Conservation (phyloP, 2,329 filamentous ascomycete species). For the Colletotrichum cuscutae region DNA sequence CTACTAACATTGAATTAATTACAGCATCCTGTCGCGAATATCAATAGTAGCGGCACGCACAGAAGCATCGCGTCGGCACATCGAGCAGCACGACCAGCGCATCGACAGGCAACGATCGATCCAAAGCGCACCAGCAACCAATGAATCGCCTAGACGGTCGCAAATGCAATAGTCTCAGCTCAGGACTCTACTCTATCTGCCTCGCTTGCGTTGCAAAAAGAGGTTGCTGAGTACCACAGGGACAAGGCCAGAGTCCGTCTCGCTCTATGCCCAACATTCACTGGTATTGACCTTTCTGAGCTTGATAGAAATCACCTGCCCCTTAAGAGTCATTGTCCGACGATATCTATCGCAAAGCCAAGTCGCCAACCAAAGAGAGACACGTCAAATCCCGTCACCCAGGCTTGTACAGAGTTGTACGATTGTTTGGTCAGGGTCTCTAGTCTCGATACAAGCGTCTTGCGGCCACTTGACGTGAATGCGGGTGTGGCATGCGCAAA, state of each 20-base stretch:
- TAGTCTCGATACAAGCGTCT: slow-evolving; percentile 2
- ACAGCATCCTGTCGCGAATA: not conserved
- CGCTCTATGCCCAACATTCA: not conserved
- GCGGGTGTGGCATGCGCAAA: slow-evolving; percentile 10
- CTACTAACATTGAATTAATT: not conserved
- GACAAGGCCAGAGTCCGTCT: not conserved
- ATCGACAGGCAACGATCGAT: not conserved
- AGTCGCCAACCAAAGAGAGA: not conserved
- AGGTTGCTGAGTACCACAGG: not conserved
- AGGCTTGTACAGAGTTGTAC: not conserved
- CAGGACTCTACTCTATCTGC: not conserved
- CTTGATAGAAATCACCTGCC: not conserved
- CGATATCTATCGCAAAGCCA: too few species aligned
- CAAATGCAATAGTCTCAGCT: not conserved
- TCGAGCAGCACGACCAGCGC: not conserved
- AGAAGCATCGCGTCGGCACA: not conserved
- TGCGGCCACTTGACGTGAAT: slow-evolving; percentile 2
- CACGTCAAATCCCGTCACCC: not conserved
- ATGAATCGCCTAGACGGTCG: not conserved
- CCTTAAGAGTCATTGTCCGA: not conserved
- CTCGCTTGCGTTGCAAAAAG: not conserved
- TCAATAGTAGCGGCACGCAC: not conserved
- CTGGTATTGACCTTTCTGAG: not conserved
- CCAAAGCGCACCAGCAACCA: not conserved
- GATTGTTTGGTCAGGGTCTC: not conserved